Percentiles rank a stretch among this genome's conserved stretches.
Evolutionary conservation across 2,329 filamentous ascomycete genomes (phyloP).

Genomic region (Talaromyces funiculosus): DNA sequence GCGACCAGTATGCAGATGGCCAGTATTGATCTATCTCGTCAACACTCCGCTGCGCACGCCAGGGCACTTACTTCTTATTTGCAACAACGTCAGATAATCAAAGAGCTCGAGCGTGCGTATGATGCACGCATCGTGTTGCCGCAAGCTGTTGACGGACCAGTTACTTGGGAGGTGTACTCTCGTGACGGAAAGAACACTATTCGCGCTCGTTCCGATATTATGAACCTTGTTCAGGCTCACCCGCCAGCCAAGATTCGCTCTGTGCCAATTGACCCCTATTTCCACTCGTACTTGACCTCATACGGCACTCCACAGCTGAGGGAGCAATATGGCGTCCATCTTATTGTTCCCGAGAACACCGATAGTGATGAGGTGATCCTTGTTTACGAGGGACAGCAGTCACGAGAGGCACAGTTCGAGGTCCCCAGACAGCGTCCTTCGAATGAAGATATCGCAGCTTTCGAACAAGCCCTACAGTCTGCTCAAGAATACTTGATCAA

Average conservation of each 20-base stretch:
- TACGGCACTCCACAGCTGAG: constrained; percentile 36
- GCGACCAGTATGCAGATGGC: constrained; percentile 81
- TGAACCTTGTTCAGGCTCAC: constrained; percentile 45
- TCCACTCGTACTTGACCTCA: constrained; percentile 42
- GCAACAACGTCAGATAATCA: constrained; percentile 71
- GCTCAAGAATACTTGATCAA: constrained; percentile 53
- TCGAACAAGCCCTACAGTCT: constrained; percentile 53
- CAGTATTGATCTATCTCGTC: constrained; percentile 73
- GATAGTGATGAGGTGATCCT: constrained; percentile 43
- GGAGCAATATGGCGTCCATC: constrained; percentile 42
- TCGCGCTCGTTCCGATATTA: constrained; percentile 45
- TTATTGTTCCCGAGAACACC: constrained; percentile 44
- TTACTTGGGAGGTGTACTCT: constrained; percentile 84
- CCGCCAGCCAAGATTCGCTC: constrained; percentile 42
- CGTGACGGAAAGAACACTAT: constrained; percentile 72
- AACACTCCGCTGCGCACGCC: constrained; percentile 75
- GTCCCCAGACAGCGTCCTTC: constrained; percentile 54
- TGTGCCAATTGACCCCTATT: constrained; percentile 45
- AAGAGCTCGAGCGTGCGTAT: constrained; percentile 73
- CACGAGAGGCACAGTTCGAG: constrained; percentile 45
- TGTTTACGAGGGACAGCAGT: constrained; percentile 45
- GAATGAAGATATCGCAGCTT: constrained; percentile 49
- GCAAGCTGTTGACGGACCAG: constrained; percentile 57
- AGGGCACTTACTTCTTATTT: constrained; percentile 84
- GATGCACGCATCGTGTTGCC: constrained; percentile 84